Base-by-base conservation (phyloP, 1,284 basidiomycete species). In the Meira nashicola region DNA sequence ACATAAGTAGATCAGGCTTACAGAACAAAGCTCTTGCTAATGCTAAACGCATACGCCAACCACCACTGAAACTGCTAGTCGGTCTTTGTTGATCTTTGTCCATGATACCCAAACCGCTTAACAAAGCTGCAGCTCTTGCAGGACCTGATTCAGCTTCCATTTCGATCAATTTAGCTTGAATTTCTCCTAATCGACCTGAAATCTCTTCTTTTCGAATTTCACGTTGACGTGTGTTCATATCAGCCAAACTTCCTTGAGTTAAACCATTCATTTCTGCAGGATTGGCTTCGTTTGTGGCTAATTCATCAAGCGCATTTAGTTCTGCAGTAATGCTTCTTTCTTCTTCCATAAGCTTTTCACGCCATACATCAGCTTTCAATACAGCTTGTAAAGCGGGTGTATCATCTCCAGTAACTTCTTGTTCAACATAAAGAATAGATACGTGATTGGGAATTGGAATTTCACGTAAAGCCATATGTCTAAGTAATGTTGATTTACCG, bases 41-140 rank as follows among this genome's bases (percentile, higher is more conserved):
- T 37, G 94, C 95, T 68, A 98, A 88, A 86, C 97, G 97, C 95
- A 98, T 98, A 86, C 98, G 83, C 92, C 92, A 96, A 82, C 95
- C 94, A 83, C 95, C 94, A 79, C 91, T 95, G 83, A 99, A 99
- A 1, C 89, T 50, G 40, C 55, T 56, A 33, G 80, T 80, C 1
- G 79, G 71, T 54, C 70, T 68, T 51, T 49, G 48, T 80, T 97
- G 94, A 79, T 97, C 94, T 15, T 82, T 82, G 73, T 94, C 89
- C 64, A 85, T 85, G 81, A 97, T 97, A 12, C 94, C 94, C 28
- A 98, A 84, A 56, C 92, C 93, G 44, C 90, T 91, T 50, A 98
- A 83, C 28, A 97, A 82, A 7, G 89, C 84, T 5, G 92, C 92
- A 17, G 95, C 95, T 62, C 95, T 82, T 4, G 91, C 89, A 10